phyloP scores from a whole-genome alignment of 352 stramenopile genomes.

The Pythium biforme region DNA sequence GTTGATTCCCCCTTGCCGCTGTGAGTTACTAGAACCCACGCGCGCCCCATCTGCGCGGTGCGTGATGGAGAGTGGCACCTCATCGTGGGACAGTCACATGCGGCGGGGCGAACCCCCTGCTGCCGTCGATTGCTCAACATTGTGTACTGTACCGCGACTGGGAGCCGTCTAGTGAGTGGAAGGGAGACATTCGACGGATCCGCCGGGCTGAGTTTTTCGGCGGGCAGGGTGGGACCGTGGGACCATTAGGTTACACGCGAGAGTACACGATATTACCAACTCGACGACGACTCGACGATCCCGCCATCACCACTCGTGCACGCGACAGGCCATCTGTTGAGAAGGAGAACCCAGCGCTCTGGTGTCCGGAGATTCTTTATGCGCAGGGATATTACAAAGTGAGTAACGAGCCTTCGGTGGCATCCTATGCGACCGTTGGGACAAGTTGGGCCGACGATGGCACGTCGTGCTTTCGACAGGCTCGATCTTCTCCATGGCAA shows the following conservation, averaged over 20 bases:
- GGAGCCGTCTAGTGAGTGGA: not conserved
- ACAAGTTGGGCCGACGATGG: not conserved
- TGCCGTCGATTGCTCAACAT: slow-evolving; percentile 6
- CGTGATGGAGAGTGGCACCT: slow-evolving; percentile 15
- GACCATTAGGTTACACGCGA: slow-evolving; percentile 19
- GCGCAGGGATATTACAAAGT: not conserved
- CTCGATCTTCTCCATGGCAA: not conserved
- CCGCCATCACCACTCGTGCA: not conserved
- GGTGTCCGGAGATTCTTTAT: not conserved
- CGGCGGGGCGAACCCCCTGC: no score
- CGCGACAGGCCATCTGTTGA: slow-evolving; percentile 1
- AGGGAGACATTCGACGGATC: slow-evolving; percentile 5
- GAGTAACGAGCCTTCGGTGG: no score
- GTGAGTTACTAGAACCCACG: not conserved
- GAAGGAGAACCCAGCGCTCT: not conserved
- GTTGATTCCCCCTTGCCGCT: no score
- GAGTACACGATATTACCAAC: slow-evolving; percentile 20
- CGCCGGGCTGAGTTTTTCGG: slow-evolving; percentile 11
- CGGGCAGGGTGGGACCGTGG: not conserved
- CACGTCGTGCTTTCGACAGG: not conserved
- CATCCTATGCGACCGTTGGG: no score
- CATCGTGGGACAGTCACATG: not conserved
- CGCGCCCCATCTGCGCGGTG: not conserved
- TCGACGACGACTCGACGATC: slow-evolving; percentile 2
- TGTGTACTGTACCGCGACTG: no score